Base-by-base conservation (phyloP, 148 eudicot genomes). In the Cornus suecica region DNA sequence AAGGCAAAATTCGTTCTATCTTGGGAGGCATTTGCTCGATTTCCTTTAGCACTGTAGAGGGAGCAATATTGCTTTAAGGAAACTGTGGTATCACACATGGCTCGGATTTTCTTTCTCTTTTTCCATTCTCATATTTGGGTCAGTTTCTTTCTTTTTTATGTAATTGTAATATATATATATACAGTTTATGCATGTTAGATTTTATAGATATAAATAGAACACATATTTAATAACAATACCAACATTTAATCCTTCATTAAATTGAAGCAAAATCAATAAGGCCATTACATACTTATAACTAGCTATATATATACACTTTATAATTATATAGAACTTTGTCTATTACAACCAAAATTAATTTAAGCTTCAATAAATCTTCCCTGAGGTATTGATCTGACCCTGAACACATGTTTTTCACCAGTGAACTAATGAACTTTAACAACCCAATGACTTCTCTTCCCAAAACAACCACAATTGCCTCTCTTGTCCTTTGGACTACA, bases 401-500 rank as follows among this genome's bases (percentile, higher is more conserved):
- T 85, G 73, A 88, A 91, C 2, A 88, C 94, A 90, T 94, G 94
- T 71, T 91, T 91, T 87, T 94, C 97, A 29, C 98, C 98, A 6
- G 98, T 94, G 71, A 75, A 85, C 64, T 88, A 74, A 78, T 94
- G 97, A 30, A 94, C 90, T 80, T 77, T 84, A 26, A 90, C 92
- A 67, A 92, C 75, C 98, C 98, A 94, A 71, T 80, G 84, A 73
- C 87, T 84, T 54, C 30, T 82, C 85, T 81, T 86, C 58, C 81
- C 69, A 42, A 65, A 72, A 10, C 65, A 79, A 28, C 71, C 45
- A 42, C 73, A 82, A 42, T 63, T 76, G 23, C 65, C 26, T 13
- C 18, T 27, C 26, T 54, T n/a, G 6, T 15, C 69, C 18, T 31
- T 72, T 28, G 77, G 88, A 41, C 83, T 85, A n/a, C n/a, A n/a